phyloP scores from a whole-genome alignment of 176 grass and related monocot genomes.

The Juncus inflexus region DNA sequence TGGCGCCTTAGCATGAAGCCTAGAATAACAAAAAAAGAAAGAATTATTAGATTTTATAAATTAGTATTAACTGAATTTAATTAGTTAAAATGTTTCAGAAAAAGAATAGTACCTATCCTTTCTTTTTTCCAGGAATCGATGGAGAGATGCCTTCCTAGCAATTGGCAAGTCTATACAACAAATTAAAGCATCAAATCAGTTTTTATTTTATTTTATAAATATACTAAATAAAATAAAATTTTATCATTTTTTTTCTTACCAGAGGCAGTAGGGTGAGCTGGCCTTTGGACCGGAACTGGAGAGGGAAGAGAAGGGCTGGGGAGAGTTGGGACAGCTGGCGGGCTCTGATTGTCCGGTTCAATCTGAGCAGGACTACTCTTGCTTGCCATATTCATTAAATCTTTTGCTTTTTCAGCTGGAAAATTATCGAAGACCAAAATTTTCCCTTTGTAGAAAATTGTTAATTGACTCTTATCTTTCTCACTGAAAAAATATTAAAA shows the following conservation, averaged over 20 bases:
- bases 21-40: constrained; percentile 29
- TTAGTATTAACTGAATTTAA: neutral
- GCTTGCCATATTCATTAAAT: constrained; percentile 75
- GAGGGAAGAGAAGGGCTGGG: neutral
- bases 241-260: constrained; percentile 40
- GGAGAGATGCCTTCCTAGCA: constrained; percentile 83
- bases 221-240: neutral
- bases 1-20: constrained; percentile 65
- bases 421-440: constrained; percentile 92
- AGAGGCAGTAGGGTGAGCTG: constrained; percentile 50
- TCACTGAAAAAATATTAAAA: constrained; percentile 46
- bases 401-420: constrained; percentile 83
- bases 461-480: constrained; percentile 56
- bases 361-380: constrained; percentile 43
- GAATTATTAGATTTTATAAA: neutral
- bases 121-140: constrained; percentile 97
- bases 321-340: constrained; percentile 3
- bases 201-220: neutral
- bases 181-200: constrained; percentile 21
- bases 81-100: neutral
- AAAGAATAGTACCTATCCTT: constrained; percentile 69
- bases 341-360: constrained; percentile 15
- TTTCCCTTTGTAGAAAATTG: constrained; percentile 91
- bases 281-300: constrained; percentile 36
- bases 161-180: constrained; percentile 75